Evolutionary conservation across 1,139 yeast genomes (phyloP).

Genomic region (Pneumocystis wakefieldiae): DNA sequence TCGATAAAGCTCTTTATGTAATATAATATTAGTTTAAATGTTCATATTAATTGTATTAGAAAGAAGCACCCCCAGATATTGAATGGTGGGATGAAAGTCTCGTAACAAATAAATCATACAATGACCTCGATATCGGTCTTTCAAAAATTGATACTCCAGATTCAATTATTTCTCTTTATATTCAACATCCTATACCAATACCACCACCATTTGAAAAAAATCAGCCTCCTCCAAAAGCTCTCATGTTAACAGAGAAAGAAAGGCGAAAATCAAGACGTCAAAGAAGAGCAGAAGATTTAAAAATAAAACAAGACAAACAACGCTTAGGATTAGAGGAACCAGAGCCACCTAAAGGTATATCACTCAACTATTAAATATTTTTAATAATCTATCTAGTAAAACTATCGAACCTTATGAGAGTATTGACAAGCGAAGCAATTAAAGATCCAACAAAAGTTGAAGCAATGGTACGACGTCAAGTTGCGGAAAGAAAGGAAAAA

Average conservation of each 20-base stretch:
- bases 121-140: slow-evolving; percentile 18
- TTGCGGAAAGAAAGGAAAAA: slow-evolving; percentile 42
- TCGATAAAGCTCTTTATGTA: slow-evolving; percentile 16
- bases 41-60: slow-evolving; percentile 23
- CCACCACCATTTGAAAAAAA: slow-evolving; percentile 40
- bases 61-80: slow-evolving; percentile 38
- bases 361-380: neutral
- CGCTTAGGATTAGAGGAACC: slow-evolving; percentile 72
- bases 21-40: neutral
- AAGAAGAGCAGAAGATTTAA: slow-evolving; percentile 46
- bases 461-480: slow-evolving; percentile 50
- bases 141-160: slow-evolving; percentile 26
- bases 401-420: slow-evolving; percentile 68
- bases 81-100: slow-evolving; percentile 78
- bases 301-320: slow-evolving; percentile 64
- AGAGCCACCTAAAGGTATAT: slow-evolving; percentile 55
- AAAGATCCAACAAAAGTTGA: slow-evolving; percentile 84
- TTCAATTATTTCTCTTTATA: slow-evolving; percentile 42
- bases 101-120: slow-evolving; percentile 21
- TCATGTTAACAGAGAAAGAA: slow-evolving; percentile 54
- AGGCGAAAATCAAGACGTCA: slow-evolving; percentile 58
- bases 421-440: slow-evolving; percentile 72
- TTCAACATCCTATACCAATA: slow-evolving; percentile 70
- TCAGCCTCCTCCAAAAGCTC: slow-evolving; percentile 31
- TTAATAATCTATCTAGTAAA: slow-evolving; percentile 31